These are phyloP conservation scores for Intubia oerlemansii DNA, from an alignment of 2,329 filamentous ascomycete genomes.

Conservation along the genomic window DNA sequence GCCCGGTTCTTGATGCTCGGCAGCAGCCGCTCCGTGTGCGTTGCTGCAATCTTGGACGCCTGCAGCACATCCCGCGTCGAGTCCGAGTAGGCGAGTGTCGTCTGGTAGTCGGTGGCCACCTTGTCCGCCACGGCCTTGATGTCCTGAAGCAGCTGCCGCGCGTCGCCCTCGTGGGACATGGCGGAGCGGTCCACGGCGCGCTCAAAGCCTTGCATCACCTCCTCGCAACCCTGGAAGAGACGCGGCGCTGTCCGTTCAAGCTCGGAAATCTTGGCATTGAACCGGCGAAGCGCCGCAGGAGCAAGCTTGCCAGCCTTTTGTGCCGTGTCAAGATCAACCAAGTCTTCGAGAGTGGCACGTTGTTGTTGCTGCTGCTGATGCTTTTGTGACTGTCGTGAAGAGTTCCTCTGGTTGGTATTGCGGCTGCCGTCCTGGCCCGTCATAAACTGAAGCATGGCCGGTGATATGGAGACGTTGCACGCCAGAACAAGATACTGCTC, in stretches of 20 bases:
- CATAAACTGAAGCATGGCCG: slow-evolving; percentile 45
- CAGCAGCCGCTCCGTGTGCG: slow-evolving; percentile 39
- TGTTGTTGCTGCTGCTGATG: no score
- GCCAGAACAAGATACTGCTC: slow-evolving; percentile 47
- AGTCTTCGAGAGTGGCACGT: slow-evolving; percentile 50
- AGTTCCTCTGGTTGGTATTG: no score
- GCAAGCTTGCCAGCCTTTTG: slow-evolving; percentile 50
- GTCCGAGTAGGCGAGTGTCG: slow-evolving; percentile 46
- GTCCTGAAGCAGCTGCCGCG: slow-evolving; percentile 53
- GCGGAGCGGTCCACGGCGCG: slow-evolving; percentile 31
- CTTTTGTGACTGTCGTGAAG: neutral
- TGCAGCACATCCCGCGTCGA: slow-evolving; percentile 38
- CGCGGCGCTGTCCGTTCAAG: slow-evolving; percentile 37
- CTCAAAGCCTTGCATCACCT: slow-evolving; percentile 41
- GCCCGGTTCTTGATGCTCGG: slow-evolving; percentile 34
- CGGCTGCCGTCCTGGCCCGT: slow-evolving; percentile 22
- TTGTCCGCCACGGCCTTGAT: slow-evolving; percentile 74
- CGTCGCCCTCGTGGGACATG: slow-evolving; percentile 37
- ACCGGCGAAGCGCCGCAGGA: slow-evolving; percentile 32
- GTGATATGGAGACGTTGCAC: slow-evolving; percentile 39
- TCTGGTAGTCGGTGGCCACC: slow-evolving; percentile 68
- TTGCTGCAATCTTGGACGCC: slow-evolving; percentile 40
- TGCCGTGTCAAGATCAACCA: slow-evolving; percentile 54
- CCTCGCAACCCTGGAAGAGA: slow-evolving; percentile 39
- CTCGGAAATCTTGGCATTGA: slow-evolving; percentile 35